Base-by-base conservation (phyloP, 2,329 filamentous ascomycete species). In the Esteya vermicola region DNA sequence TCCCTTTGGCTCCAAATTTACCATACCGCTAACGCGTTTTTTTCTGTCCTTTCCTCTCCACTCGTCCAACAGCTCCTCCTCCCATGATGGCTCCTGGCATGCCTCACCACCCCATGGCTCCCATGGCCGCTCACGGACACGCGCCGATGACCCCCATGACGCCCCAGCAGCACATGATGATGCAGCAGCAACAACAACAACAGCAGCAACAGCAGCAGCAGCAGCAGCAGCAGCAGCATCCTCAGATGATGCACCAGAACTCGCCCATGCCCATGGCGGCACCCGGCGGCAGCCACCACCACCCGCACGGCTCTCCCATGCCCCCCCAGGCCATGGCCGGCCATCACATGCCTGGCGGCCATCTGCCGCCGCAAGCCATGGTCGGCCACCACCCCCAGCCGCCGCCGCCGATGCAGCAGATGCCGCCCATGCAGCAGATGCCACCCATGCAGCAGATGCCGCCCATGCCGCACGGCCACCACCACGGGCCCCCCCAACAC, bases 21-120 rank as follows among this genome's bases (percentile, higher is more conserved):
- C 18, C 26, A 18, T 16, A 13, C 25, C 30, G 33, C 39, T 41
- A 41, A 41, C 25, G 9, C 7, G 33, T 27, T 19, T 13, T 33
- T 20, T 38, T 28, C 19, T 25, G 8, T 9, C 21, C 19, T 7
- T 25, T 28, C 25, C 16, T 23, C 33, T 26, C 12, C 36, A 41
- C 33, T 9, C 8, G 26, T 28, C 26, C n/a, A n/a, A n/a, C n/a
- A n/a, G n/a, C 26, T 28, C 26, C 26, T 28, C 28, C 27, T 33
- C 42, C 45, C 5, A 45, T 45, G 39, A 47, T 47, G 40, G 45
- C 40, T 30, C 40, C 42, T 23, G 43, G 42, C 31, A 34, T 43
- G 38, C 40, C 39, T 33, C 44, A 44, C 30, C 43, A 40, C n/a
- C n/a, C n/a, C 32, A 35, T 45, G 40, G 38, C 40, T 19, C 37